Percentiles rank a stretch among this genome's conserved stretches.
Conservation (phyloP, 75 land plant genomes). For the Adiantum capillusveneris region DNA sequence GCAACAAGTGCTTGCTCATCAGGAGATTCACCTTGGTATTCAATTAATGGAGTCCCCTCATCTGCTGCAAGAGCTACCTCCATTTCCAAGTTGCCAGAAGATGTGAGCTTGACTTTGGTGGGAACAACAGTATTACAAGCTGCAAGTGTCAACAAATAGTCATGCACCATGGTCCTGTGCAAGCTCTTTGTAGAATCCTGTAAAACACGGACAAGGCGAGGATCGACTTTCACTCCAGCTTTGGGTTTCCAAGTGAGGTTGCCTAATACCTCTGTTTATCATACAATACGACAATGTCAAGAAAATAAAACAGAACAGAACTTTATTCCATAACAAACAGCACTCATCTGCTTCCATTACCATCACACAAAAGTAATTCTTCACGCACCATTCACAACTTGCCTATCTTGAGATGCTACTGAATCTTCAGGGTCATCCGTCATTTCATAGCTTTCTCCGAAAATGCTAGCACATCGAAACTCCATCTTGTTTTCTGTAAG, state of each 20-base stretch:
- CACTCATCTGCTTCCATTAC: too few relatives aligned
- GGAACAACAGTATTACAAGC: slow-evolving; percentile 92
- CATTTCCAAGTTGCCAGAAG: slow-evolving; percentile 20
- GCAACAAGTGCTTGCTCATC: slow-evolving; percentile 90
- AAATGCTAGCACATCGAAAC: slow-evolving; percentile 56
- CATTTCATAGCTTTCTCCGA: slow-evolving; percentile 46
- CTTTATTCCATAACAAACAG: too few relatives aligned
- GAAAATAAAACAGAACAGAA: too few relatives aligned
- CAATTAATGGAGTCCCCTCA: slow-evolving; percentile 28
- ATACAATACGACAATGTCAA: too few relatives aligned
- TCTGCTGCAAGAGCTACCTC: slow-evolving; percentile 16
- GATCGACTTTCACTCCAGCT: slow-evolving; percentile 36
- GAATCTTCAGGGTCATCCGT: background rate
- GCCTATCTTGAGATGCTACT: background rate
- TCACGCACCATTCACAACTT: too few relatives aligned
- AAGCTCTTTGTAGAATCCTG: slow-evolving; percentile 28
- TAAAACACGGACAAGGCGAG: slow-evolving; percentile 43
- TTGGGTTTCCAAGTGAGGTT: slow-evolving; percentile 37
- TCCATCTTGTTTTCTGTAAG: slow-evolving; percentile 92
- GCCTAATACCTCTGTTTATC: background rate
- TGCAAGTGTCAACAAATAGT: slow-evolving; percentile 72
- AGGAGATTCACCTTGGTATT: slow-evolving; percentile 89
- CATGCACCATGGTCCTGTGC: slow-evolving; percentile 57
- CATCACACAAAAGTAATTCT: too few relatives aligned
- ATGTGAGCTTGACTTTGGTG: slow-evolving; percentile 17